Base-by-base conservation (phyloP, 306 rosid species). In the Astragalus membranaceus region DNA sequence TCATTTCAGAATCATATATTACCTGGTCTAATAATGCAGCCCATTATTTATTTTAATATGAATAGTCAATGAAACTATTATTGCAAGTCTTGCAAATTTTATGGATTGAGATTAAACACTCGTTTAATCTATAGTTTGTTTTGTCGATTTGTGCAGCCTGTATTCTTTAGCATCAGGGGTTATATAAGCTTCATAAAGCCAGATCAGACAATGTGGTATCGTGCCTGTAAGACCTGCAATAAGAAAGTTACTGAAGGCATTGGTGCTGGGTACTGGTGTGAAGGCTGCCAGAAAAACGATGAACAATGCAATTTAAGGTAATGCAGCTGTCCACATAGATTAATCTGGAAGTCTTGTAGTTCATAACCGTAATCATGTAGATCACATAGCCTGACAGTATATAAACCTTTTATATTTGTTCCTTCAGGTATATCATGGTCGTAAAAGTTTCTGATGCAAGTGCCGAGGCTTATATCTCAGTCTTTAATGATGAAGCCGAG, bases 201-300 rank as follows among this genome's bases (percentile, higher is more conserved):
- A 64, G 99, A 94, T 6, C 99, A 94, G 75, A 76, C 92, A 41
- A 86, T 91, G 95, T 94, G 92, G 96, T 94, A 94, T 66, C 89
- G 91, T 0, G 97, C 97, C 49, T 94, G 99, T 73, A 87, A 83
- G 80, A 85, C 85, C 17, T 94, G 99, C 80, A 91, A 86, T 76
- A 94, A 86, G 84, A 94, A 94, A 60, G 96, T 91, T 30, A 89
- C 91, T 16, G 97, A 91, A 17, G 81, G 88, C 51, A 57, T 87
- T 57, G 95, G 87, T 5, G 73, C 85, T 73, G 96, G 91, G 44
- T 91, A 79, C 46, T 91, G 97, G 97, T 94, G 99, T 3, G 99
- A 94, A 70, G 85, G 83, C 42, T 94, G 97, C 82, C 97, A 91
- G 89, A 89, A 86, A 85, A 87, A 72, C 10, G 87, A 83, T 48